Evolutionary conservation across 1,139 yeast genomes (phyloP), one percentile per base, ranked within the genome.

Genomic region (Kurtzmaniella natalensis): DNA sequence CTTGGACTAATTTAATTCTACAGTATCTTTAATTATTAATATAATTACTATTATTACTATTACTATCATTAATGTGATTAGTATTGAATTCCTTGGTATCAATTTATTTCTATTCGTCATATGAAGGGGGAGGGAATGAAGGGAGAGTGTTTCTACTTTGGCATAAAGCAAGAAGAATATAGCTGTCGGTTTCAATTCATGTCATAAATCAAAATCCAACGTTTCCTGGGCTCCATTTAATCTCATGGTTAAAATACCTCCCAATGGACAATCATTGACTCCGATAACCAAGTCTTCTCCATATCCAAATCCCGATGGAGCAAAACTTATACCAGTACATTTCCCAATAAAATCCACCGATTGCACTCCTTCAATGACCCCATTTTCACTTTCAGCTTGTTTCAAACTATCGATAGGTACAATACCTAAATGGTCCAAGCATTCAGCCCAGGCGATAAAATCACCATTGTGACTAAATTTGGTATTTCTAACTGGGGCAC

Each of bases 351-450:
- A 65, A 24, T 72, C 73, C 13, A 78, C 62, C 3, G 68, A 57
- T 47, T 78, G 83, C 21, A 70, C 63, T 31, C 65, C 45, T 11
- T 48, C 53, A 13, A 49, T 40, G 7, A 39, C 36, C 3, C 40
- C 41, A n/a, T 45, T 41, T 11, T 41, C 37, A 14, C 42, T 28
- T n/a, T 36, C 35, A 9, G n/a, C n/a, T 11, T 7, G 16, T 16
- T 36, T 28, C 32, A 66, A 42, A 33, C 61, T 67, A 14, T 56
- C 43, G 39, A 64, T 40, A 34, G 69, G 69, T 7, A 76, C 43
- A 1, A 78, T 45, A 4, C 80, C 79, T 7, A 75, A 72, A 44
- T 76, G 77, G 46, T 78, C 85, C 37, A 77, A 61, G 23, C 78
- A 70, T 46, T 78, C 84, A 3, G 80, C 80, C 70, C 79, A 74